Conservation (phyloP, 2,329 filamentous ascomycete genomes). For the Arthrobotrys pseudoclavata region DNA sequence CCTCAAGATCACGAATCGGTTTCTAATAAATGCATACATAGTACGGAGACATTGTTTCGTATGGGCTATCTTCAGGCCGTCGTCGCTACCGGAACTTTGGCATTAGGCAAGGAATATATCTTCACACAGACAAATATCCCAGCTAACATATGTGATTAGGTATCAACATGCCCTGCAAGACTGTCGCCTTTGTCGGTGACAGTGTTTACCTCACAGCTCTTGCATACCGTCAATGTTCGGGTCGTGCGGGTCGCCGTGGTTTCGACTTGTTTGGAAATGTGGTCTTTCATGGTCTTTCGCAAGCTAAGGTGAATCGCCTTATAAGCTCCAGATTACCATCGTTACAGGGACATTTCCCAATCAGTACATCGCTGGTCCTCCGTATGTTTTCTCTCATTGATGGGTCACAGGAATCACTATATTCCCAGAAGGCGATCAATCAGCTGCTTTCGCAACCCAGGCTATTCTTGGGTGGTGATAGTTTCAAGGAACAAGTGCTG, state of each 20-base stretch:
- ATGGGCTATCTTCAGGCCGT: constrained; percentile 79
- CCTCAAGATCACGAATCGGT: neutral
- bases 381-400: constrained; percentile 77
- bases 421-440: constrained; percentile 74
- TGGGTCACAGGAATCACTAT: constrained; percentile 75
- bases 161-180: constrained; percentile 88
- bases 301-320: constrained; percentile 75
- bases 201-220: constrained; percentile 80
- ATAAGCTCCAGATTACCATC: constrained; percentile 81
- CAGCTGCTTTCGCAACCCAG: constrained; percentile 78
- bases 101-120: constrained; percentile 33
- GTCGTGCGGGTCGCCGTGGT: constrained; percentile 82
- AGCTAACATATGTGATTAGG: constrained; percentile 76
- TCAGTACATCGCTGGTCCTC: constrained; percentile 79
- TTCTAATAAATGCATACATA: constrained; percentile 62
- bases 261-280: constrained; percentile 86
- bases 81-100: constrained; percentile 75
- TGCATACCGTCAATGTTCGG: constrained; percentile 81
- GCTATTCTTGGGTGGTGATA: constrained; percentile 78
- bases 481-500: constrained; percentile 77
- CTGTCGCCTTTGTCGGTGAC: constrained; percentile 81
- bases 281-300: constrained; percentile 78
- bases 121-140: neutral
- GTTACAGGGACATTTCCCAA: constrained; percentile 81
- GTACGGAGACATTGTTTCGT: constrained; percentile 80